Conservation (phyloP, 2,329 filamentous ascomycete species). For the Curvularia eragrostidis region DNA sequence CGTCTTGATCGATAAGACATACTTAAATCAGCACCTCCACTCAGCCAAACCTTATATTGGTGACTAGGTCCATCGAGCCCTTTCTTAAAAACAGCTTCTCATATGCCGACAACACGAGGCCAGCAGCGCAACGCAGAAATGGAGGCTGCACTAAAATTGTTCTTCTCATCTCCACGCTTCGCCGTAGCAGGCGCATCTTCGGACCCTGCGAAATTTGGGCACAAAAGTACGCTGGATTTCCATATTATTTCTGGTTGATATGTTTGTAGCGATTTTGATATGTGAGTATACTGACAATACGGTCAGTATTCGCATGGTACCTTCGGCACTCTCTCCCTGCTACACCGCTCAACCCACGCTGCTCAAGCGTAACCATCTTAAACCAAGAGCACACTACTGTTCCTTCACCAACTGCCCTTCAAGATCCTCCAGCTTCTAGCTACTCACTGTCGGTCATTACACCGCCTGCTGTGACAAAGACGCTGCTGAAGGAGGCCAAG, state of each 20-base stretch:
- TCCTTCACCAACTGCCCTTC: slow-evolving; percentile 69
- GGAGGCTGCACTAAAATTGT: slow-evolving; percentile 74
- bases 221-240: slow-evolving; percentile 69
- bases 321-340: slow-evolving; percentile 75
- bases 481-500: slow-evolving; percentile 78
- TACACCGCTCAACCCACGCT: slow-evolving; percentile 81
- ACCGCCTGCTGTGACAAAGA: slow-evolving; percentile 76
- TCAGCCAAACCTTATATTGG: neutral
- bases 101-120: slow-evolving; percentile 37
- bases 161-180: slow-evolving; percentile 81
- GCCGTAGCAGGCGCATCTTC: slow-evolving; percentile 91
- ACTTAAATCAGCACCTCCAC: neutral
- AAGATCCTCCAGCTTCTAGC: slow-evolving; percentile 59
- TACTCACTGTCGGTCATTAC: slow-evolving; percentile 86
- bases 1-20: slow-evolving; percentile 5
- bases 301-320: slow-evolving; percentile 87
- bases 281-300: neutral
- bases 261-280: neutral
- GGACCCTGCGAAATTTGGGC: slow-evolving; percentile 83
- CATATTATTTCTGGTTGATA: neutral
- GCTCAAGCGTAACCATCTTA: slow-evolving; percentile 68
- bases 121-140: slow-evolving; percentile 53
- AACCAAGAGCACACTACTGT: slow-evolving; percentile 68
- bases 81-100: neutral
- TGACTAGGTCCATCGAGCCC: neutral